Base-by-base conservation (phyloP, 108 stramenopile species). In the Fragilariopsis cylindrus region DNA sequence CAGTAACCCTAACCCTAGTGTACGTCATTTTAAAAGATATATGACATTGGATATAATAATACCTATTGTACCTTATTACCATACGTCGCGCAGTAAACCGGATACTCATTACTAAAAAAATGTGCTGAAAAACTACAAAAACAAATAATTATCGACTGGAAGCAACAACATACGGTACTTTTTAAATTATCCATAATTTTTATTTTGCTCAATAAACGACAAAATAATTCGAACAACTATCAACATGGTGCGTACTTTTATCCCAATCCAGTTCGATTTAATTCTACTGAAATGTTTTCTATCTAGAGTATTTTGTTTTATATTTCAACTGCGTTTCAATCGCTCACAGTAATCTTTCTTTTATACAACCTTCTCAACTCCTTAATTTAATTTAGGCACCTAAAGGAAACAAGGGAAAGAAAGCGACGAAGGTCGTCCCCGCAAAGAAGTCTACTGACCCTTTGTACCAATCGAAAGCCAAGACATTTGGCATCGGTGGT, bases 401-500 rank as follows among this genome's bases (percentile, higher is more conserved):
- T 12, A 82, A 82, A 54, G 69, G 69, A 80, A 90, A 87, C 85
- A 93, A 92, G 77, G 71, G 68, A 60, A 96, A 94, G 83, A 78
- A 75, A 60, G 81, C 83, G 16, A 81, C 72, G 62, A 94, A 94
- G 85, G 82, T 86, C 50, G 73, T 73, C 47, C 78, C 77, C 50
- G 80, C 86, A 60, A 83, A 90, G 71, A 82, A 90, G 81, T 77
- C 88, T 69, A 86, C 85, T 39, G 94, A 98, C 82, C 98, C 99
- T 49, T 86, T 99, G 69, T 98, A 98, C 90, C 96, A 95, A 56
- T 74, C 97, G 58, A 76, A 81, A 57, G 95, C 95, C 44, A 92
- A 95, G 67, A 86, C 79, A 81, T 90, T 85, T 76, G 80, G 92
- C 70, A 94, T 99, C 77, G 99, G 99, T 48, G 96, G 98, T 18